A percentile compares a stretch with the other conserved stretches of the same genome.
These are phyloP conservation scores for Aspergillus kassunensis DNA, from an alignment of 495 filamentous ascomycete genomes.

Conservation along the genomic window DNA sequence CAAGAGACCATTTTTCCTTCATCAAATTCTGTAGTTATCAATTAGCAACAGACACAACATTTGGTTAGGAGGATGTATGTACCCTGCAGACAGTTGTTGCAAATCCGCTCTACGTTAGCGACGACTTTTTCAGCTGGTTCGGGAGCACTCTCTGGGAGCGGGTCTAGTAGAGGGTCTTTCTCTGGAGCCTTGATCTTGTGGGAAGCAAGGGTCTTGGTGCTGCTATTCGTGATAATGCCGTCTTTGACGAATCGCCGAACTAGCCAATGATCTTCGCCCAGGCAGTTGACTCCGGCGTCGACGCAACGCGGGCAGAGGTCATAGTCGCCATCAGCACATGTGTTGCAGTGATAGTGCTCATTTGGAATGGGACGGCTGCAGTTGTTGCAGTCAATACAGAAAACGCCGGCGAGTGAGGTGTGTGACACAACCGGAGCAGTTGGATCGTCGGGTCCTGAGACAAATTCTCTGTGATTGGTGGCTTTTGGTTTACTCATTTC, in stretches of 20 bases:
- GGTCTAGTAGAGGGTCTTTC: constrained; percentile 15
- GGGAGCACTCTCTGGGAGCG: constrained; percentile 5
- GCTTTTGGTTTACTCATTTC: constrained; percentile 16
- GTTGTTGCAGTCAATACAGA: constrained; percentile 86
- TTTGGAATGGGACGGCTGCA: constrained; percentile 74
- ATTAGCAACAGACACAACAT: constrained; percentile 11
- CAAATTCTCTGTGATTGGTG: constrained; percentile 30
- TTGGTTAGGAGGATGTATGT: constrained; percentile 20
- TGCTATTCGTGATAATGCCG: constrained; percentile 77
- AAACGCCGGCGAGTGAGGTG: constrained; percentile 31
- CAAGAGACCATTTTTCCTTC: constrained; percentile 83
- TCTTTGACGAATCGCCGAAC: constrained; percentile 81
- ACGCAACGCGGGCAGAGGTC: constrained; percentile 86
- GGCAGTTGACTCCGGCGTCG: constrained; percentile 68
- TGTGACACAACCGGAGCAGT: constrained; percentile 31
- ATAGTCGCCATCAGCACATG: constrained; percentile 89
- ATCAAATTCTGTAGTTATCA: constrained; percentile 56
- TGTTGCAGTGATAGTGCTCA: constrained; percentile 90
- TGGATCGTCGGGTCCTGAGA: constrained; percentile 26
- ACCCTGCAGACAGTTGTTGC: constrained; percentile 88
- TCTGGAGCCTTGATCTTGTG: constrained; percentile 36
- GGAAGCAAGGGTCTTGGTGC: constrained; percentile 70
- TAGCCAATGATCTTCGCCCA: constrained; percentile 78
- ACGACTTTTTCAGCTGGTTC: constrained; percentile 11
- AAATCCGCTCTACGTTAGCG: constrained; percentile 59